These are phyloP conservation scores for Boletales sp. DNA, from an alignment of 768 basidiomycete species.

Conservation along the genomic window DNA sequence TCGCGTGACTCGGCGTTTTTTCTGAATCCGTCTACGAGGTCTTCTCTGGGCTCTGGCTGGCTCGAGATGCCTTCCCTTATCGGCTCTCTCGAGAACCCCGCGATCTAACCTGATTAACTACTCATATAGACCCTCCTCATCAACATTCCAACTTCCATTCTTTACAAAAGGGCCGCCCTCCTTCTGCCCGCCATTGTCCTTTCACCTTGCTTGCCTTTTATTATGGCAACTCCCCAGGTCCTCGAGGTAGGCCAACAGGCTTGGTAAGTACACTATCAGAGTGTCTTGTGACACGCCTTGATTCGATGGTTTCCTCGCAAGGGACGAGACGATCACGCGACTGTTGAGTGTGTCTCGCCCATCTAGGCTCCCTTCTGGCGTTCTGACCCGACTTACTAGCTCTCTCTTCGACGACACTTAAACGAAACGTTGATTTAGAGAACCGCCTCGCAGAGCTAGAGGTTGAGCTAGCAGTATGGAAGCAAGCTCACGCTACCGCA, in stretches of 20 bases:
- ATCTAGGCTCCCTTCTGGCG: background rate
- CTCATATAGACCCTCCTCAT: slow-evolving; percentile 38
- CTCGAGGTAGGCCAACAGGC: slow-evolving; percentile 60
- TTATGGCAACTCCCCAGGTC: slow-evolving; percentile 53
- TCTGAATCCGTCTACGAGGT: slow-evolving; percentile 16
- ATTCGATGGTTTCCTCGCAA: slow-evolving; percentile 26
- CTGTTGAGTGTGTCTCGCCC: slow-evolving; percentile 48
- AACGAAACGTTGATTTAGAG: slow-evolving; percentile 62
- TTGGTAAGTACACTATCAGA: slow-evolving; percentile 46
- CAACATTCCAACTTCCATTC: slow-evolving; percentile 24
- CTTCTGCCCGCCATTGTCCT: slow-evolving; percentile 24
- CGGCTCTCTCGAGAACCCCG: slow-evolving; percentile 48
- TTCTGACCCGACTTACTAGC: slow-evolving; percentile 36
- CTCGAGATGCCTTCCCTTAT: slow-evolving; percentile 28
- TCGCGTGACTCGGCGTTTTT: slow-evolving; percentile 25
- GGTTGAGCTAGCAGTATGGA: slow-evolving; percentile 66
- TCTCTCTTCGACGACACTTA: slow-evolving; percentile 60
- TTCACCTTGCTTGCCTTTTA: slow-evolving; percentile 36
- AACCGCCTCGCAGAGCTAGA: slow-evolving; percentile 64
- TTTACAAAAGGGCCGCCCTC: slow-evolving; percentile 35
- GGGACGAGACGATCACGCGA: slow-evolving; percentile 65
- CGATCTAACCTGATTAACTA: slow-evolving; percentile 52
- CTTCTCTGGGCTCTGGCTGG: slow-evolving; percentile 13
- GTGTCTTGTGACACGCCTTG: slow-evolving; percentile 12
- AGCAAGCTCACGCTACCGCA: slow-evolving; percentile 61